Conservation (phyloP, 192 early-diverging fungal species). For the Chytriomyces hyalinus region DNA sequence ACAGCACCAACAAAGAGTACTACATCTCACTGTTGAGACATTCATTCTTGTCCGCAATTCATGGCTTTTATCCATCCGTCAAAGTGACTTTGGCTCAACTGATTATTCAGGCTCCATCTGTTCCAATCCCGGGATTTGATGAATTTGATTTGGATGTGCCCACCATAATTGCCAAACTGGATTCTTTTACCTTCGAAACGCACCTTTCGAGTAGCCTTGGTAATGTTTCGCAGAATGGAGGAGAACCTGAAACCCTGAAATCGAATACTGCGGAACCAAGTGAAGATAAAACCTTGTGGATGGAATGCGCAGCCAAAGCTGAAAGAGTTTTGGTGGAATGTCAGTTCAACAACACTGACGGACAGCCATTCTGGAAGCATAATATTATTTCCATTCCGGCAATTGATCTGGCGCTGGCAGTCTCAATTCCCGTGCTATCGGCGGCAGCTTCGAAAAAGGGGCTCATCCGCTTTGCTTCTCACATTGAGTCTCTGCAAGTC, state of each 20-base stretch:
- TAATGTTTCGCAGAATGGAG: neutral
- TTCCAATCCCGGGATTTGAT: constrained; percentile 5
- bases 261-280: too few relatives aligned
- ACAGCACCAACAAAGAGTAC: constrained; percentile 8
- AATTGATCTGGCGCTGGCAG: neutral
- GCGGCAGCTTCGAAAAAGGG: constrained; percentile 2
- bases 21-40: constrained; percentile 30
- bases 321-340: too few relatives aligned
- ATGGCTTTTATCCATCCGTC: constrained; percentile 22
- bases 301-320: neutral
- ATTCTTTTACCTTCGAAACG: neutral
- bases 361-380: neutral
- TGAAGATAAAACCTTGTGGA: constrained; percentile 20
- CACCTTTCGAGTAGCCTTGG: neutral
- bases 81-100: neutral
- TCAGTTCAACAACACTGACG: constrained; percentile 2
- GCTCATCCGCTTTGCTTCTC: neutral
- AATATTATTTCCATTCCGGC: constrained; percentile 11
- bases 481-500: neutral
- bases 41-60: constrained; percentile 27
- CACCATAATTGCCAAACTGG: neutral
- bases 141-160: constrained; percentile 33
- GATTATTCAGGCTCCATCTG: neutral
- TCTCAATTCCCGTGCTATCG: constrained; percentile 22
- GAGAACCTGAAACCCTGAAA: neutral